phyloP scores from a whole-genome alignment of 345 rosid species.

The Dimocarpus longan region DNA sequence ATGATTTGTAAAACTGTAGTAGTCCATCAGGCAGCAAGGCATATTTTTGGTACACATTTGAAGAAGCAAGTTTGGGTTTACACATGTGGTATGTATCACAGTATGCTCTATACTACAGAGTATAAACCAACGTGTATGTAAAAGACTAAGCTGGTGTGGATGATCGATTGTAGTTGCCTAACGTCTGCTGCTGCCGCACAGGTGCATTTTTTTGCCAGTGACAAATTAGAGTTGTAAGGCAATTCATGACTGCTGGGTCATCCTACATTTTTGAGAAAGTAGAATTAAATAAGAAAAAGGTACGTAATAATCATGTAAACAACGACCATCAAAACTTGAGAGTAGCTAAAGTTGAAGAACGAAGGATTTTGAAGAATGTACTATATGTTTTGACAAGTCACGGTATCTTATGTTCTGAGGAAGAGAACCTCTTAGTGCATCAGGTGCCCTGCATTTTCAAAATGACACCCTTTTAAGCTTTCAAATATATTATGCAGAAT shows the following conservation, averaged over 20 bases:
- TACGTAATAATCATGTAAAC: background rate
- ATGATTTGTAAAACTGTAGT: no score
- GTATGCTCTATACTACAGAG: no score
- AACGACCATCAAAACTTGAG: background rate
- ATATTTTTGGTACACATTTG: no score
- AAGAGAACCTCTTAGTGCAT: conserved; percentile 10
- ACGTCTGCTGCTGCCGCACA: background rate
- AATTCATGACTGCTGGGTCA: conserved; percentile 4
- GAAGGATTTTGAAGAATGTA: conserved; percentile 20
- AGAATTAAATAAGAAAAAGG: background rate
- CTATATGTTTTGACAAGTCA: conserved; percentile 25
- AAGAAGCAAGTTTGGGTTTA: no score
- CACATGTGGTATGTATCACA: no score
- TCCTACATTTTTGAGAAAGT: conserved; percentile 21
- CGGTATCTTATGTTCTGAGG: conserved; percentile 27
- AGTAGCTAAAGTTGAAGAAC: background rate
- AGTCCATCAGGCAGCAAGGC: no score
- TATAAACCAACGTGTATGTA: no score
- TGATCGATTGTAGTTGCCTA: background rate
- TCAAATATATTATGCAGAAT: background rate
- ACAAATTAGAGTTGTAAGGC: conserved; percentile 17
- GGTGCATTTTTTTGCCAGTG: background rate
- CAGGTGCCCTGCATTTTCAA: conserved; percentile 29
- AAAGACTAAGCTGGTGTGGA: background rate
- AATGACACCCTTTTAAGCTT: background rate